Evolutionary conservation across 140 eudicot species (phyloP).

Genomic region (Erigeron philadelphicus): DNA sequence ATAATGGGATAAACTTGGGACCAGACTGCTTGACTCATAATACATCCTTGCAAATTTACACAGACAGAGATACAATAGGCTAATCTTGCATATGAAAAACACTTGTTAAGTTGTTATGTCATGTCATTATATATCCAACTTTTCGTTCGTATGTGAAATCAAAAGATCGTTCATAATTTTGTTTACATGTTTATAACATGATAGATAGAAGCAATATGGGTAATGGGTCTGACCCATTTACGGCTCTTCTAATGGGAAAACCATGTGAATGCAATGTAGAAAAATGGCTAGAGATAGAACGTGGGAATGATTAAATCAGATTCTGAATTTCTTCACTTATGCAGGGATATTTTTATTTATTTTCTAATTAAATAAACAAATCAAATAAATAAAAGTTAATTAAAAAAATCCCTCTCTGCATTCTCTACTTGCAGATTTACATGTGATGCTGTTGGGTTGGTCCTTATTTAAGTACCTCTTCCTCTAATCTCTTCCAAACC

Average conservation of each 20-base stretch:
- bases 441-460: slow-evolving; percentile 54
- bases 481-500: slow-evolving; percentile 18
- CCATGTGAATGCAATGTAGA: slow-evolving; percentile 54
- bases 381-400: slow-evolving; percentile 19
- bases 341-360: slow-evolving; percentile 29
- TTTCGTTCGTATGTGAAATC: background rate
- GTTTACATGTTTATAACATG: slow-evolving; percentile 6
- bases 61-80: too few relatives aligned
- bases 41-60: too few relatives aligned
- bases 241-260: slow-evolving; percentile 31
- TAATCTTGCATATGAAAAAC: too few relatives aligned
- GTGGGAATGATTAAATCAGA: slow-evolving; percentile 65
- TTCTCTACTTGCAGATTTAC: slow-evolving; percentile 45
- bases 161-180: background rate
- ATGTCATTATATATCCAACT: too few relatives aligned
- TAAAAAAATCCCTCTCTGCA: slow-evolving; percentile 20
- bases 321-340: slow-evolving; percentile 29
- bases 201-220: slow-evolving; percentile 19
- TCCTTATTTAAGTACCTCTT: slow-evolving; percentile 41
- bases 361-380: background rate
- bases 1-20: too few relatives aligned
- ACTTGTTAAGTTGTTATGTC: background rate
- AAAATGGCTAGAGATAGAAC: slow-evolving; percentile 41
- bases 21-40: too few relatives aligned
- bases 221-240: slow-evolving; percentile 42